Base-by-base conservation (phyloP, 2,329 filamentous ascomycete species). In the Cladosporium sp. region DNA sequence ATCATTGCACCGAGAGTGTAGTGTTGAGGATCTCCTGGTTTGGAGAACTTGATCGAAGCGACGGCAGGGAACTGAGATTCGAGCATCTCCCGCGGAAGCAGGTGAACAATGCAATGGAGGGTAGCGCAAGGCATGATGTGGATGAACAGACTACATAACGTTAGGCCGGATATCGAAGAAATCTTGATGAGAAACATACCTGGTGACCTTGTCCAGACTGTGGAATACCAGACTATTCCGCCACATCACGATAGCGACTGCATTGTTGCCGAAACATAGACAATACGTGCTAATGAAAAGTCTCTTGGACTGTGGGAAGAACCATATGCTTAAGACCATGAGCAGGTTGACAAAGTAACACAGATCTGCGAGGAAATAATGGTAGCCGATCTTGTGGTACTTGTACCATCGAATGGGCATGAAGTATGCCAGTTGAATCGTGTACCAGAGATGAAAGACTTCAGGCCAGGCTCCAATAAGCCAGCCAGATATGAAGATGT, bases 321-420 rank as follows among this genome's bases (percentile, higher is more conserved):
- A 84, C 93, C 94, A 99, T 60, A 99, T 86, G 71, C 88, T 91
- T 67, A 96, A 81, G 69, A 94, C 83, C 35, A 91, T 82, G 63
- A 99, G 84, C 37, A 97, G 80, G 79, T 99, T 99, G 84, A 96
- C 93, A 75, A 98, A 99, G 80, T 99, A 99, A 82, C 95, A 99
- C 55, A 99, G 87, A 78, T 99, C 95, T 44, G 93, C 94, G 31
- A 98, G 83, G 79, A 99, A 98, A 81, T 99, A 99, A 79, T 97
- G 93, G 75, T 96, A 97, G 65, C 94, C 95, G 66, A 91, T 91
- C 72, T 89, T 88, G 76, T 92, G 92, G 79, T 99, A 99, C 66
- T 90, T 91, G 80, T 93, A 95, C 80, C 88, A 94, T 58, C 95
- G 90, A 71, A 99, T 91, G 14, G 95, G 95, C 94, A 98, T 97